Evolutionary conservation across 1,139 yeast species (phyloP).

Genomic region (Blastobotrys arbuscula): DNA sequence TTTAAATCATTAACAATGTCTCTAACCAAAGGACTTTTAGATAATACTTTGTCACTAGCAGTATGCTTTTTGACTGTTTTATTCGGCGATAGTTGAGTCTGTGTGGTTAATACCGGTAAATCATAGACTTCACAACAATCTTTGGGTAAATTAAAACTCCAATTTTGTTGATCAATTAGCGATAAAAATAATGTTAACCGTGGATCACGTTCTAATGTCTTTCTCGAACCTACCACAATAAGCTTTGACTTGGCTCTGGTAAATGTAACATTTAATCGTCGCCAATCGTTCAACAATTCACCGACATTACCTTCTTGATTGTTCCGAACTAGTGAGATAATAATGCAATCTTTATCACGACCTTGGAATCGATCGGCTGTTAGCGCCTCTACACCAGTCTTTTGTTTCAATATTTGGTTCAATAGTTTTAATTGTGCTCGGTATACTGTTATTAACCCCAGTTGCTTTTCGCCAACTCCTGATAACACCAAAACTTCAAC

Average conservation of each 20-base stretch:
- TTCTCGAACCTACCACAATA: constrained; percentile 70
- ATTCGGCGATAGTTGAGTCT: not conserved
- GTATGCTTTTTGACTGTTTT: not conserved
- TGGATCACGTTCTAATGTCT: constrained; percentile 51
- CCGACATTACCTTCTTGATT: constrained; percentile 67
- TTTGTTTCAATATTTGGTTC: constrained; percentile 39
- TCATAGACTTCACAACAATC: constrained; percentile 40
- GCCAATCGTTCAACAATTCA: constrained; percentile 77
- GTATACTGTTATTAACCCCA: constrained; percentile 88
- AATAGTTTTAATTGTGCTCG: constrained; percentile 69
- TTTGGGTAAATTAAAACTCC: constrained; percentile 57
- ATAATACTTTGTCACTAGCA: constrained; percentile 6
- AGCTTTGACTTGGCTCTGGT: constrained; percentile 86
- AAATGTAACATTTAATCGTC: constrained; percentile 89
- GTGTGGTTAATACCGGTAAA: constrained; percentile 5
- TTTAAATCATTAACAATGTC: constrained; percentile 12
- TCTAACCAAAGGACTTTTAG: not conserved
- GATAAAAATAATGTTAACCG: constrained; percentile 59
- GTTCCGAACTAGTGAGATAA: constrained; percentile 81
- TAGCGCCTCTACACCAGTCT: constrained; percentile 58
- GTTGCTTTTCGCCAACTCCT: constrained; percentile 54
- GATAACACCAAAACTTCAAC: constrained; percentile 52
- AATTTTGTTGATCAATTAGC: constrained; percentile 51
- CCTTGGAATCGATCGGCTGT: constrained; percentile 98
- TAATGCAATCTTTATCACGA: constrained; percentile 84